Conservation (phyloP, 106 monocot species). For the Acorus gramineus region DNA sequence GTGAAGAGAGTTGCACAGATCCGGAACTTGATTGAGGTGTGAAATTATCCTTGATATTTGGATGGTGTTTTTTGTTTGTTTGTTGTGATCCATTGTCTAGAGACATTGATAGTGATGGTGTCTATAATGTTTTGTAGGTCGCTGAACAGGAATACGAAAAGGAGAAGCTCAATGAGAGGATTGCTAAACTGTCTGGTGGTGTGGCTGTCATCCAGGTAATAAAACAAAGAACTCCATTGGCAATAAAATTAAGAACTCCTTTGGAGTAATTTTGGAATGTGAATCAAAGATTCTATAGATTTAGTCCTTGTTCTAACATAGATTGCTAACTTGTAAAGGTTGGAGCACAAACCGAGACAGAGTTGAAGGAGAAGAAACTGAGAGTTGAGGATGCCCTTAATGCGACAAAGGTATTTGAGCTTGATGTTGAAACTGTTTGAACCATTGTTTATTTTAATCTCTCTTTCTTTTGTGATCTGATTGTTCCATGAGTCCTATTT, state of each 20-base stretch:
- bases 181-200: constrained; percentile 40
- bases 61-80: neutral
- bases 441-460: neutral
- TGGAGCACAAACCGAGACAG: constrained; percentile 47
- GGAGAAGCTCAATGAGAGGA: constrained; percentile 42
- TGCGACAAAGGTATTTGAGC: constrained; percentile 27
- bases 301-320: too few relatives aligned
- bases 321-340: constrained; percentile 8
- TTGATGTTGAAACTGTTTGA: neutral
- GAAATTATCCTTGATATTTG: neutral
- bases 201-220: constrained; percentile 43
- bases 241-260: too few relatives aligned
- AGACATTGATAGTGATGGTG: neutral
- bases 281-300: neutral
- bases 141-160: constrained; percentile 47
- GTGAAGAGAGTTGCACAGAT: constrained; percentile 36
- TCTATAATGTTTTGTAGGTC: constrained; percentile 3
- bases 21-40: constrained; percentile 33
- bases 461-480: neutral
- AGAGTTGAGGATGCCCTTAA: constrained; percentile 45
- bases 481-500: neutral
- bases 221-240: too few relatives aligned
- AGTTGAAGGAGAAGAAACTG: constrained; percentile 40
- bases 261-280: neutral
- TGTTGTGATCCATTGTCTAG: neutral